phyloP scores from a whole-genome alignment of 768 basidiomycete species.

The Amanita rubescens region DNA sequence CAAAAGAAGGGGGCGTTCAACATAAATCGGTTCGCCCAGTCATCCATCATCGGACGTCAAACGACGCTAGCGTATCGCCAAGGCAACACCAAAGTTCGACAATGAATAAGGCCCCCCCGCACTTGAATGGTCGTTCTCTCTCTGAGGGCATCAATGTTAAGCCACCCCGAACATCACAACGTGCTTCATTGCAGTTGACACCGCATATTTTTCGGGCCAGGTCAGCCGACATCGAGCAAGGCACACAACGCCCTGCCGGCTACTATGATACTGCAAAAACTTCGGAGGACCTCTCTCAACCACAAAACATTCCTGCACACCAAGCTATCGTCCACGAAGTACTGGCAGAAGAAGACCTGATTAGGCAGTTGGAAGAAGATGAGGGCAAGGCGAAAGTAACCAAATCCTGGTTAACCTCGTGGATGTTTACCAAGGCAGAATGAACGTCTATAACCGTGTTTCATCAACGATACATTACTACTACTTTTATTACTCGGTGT shows the following conservation, averaged over 20 bases:
- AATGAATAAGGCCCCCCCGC: constrained; percentile 17
- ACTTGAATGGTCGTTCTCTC: constrained; percentile 20
- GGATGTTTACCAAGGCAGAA: constrained; percentile 48
- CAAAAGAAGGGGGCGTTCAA: constrained; percentile 42
- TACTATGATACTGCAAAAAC: constrained; percentile 27
- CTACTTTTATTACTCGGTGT: too few relatives aligned
- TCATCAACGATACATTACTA: neutral
- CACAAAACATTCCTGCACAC: constrained; percentile 44
- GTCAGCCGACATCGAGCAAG: constrained; percentile 28
- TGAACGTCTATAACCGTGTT: constrained; percentile 14
- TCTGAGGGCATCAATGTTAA: constrained; percentile 19
- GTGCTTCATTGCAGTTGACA: constrained; percentile 28
- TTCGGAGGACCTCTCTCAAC: constrained; percentile 14
- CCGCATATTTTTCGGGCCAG: constrained; percentile 20
- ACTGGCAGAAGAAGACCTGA: constrained; percentile 58
- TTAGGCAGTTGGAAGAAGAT: constrained; percentile 47
- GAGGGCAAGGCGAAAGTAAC: constrained; percentile 35
- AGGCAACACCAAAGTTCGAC: constrained; percentile 22
- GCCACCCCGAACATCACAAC: constrained; percentile 28
- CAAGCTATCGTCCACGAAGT: constrained; percentile 64
- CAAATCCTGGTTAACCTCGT: constrained; percentile 57
- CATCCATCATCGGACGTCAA: constrained; percentile 21
- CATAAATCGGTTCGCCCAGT: constrained; percentile 31
- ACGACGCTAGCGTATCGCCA: constrained; percentile 16
- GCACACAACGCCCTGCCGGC: constrained; percentile 31